phyloP scores from a whole-genome alignment of 306 rosid genomes.

The Cicer bijugum region DNA sequence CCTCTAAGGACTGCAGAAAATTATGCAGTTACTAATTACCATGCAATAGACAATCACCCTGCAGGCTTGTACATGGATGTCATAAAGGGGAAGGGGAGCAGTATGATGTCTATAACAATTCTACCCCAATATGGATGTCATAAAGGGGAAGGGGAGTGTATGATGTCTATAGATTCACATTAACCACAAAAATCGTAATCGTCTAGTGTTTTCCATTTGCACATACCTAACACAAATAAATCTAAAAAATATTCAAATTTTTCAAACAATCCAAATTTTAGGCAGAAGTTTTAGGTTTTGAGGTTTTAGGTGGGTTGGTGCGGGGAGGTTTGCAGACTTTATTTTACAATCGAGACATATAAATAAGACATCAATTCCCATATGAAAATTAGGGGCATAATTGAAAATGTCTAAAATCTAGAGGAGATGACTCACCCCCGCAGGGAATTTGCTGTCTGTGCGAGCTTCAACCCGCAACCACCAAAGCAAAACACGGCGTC shows the following conservation, averaged over 20 bases:
- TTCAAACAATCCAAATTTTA: conserved; percentile 17
- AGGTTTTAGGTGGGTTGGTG: neutral
- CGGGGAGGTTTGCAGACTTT: neutral
- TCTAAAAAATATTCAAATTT: conserved; percentile 7
- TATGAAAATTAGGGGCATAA: conserved; percentile 6
- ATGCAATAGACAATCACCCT: neutral
- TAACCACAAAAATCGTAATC: conserved; percentile 5
- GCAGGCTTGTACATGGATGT: neutral
- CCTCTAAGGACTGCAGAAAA: neutral
- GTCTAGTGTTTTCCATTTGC: no score
- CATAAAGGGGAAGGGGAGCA: conserved; percentile 22
- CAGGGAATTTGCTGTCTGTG: conserved; percentile 94
- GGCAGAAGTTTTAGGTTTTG: neutral
- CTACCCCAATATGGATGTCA: conserved; percentile 6
- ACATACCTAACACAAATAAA: no score
- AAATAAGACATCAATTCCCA: neutral
- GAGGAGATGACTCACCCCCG: conserved; percentile 61
- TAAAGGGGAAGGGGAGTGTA: no score
- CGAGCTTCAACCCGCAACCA: conserved; percentile 99
- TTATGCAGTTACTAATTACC: conserved; percentile 14
- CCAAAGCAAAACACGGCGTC: conserved; percentile 91
- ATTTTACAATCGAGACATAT: neutral
- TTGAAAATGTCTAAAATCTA: conserved; percentile 13
- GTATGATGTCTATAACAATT: conserved; percentile 17
- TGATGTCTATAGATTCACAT: neutral